Evolutionary conservation across 345 rosid species (phyloP).

Genomic region (Euphorbia tirucalli): DNA sequence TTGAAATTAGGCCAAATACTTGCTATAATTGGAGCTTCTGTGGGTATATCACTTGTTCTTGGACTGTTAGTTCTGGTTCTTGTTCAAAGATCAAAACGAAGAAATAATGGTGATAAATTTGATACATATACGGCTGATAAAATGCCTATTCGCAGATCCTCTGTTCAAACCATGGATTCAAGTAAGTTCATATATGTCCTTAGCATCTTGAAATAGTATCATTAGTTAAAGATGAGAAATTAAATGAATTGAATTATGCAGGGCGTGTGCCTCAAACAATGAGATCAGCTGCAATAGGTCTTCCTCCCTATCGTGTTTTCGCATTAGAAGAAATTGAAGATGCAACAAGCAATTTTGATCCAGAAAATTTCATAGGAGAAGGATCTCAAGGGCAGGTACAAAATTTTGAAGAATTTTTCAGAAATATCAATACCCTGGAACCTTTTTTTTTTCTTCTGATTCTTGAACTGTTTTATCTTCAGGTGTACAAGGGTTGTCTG

Average conservation of each 20-base stretch:
- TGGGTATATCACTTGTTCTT: constrained; percentile 37
- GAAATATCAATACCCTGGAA: not conserved
- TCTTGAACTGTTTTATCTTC: constrained; percentile 8
- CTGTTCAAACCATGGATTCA: constrained; percentile 49
- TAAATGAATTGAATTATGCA: constrained; percentile 26
- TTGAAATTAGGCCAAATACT: constrained; percentile 49
- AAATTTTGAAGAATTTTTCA: not conserved
- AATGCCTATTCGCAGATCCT: constrained; percentile 49
- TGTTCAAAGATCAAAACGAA: constrained; percentile 42
- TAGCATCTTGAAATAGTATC: not conserved
- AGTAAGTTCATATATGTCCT: constrained; percentile 43
- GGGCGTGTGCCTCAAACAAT: constrained; percentile 83
- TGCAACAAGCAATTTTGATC: constrained; percentile 76
- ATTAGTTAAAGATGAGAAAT: not conserved
- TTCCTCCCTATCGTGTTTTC: constrained; percentile 67
- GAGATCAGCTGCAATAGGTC: constrained; percentile 80
- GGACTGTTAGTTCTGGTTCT: constrained; percentile 44
- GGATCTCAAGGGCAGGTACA: constrained; percentile 56
- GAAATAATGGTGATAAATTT: constrained; percentile 31
- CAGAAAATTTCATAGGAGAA: constrained; percentile 53
- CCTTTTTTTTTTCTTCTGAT: too few species aligned
- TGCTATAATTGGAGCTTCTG: constrained; percentile 55
- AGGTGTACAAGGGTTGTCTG: constrained; percentile 74
- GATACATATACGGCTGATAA: constrained; percentile 44
- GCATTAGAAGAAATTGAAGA: constrained; percentile 80